A percentile compares a stretch with the other conserved stretches of the same genome.
Conservation (phyloP, 768 basidiomycete species). For the Melanogaster broomeanus region DNA sequence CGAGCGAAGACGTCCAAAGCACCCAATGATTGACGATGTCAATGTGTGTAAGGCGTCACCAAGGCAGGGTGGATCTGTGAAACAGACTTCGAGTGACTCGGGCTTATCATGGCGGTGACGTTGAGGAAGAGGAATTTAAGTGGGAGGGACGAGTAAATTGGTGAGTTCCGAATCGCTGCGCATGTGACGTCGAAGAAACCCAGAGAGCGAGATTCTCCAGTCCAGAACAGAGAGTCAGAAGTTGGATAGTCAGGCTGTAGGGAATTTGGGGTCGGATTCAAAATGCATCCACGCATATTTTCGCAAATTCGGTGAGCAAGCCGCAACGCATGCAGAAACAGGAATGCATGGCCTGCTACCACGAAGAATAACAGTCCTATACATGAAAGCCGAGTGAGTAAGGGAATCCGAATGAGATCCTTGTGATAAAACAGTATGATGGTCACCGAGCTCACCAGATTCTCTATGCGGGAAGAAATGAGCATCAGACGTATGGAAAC, state of each 20-base stretch:
- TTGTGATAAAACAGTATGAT: neutral
- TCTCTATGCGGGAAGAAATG: constrained; percentile 15
- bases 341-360: constrained; percentile 3
- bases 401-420: neutral
- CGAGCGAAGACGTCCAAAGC: constrained; percentile 16
- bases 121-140: constrained; percentile 18
- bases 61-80: constrained; percentile 13
- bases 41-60: constrained; percentile 14
- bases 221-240: constrained; percentile 12
- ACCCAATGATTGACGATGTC: constrained; percentile 22
- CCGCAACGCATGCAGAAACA: constrained; percentile 10
- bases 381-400: constrained; percentile 9
- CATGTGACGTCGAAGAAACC: constrained; percentile 8
- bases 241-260: neutral
- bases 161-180: neutral
- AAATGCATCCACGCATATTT: constrained; percentile 11
- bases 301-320: constrained; percentile 9
- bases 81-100: neutral
- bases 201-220: constrained; percentile 18
- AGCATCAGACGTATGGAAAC: constrained; percentile 13
- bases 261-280: constrained; percentile 18
- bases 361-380: constrained; percentile 16
- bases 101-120: constrained; percentile 3
- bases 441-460: constrained; percentile 12
- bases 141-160: constrained; percentile 9